Percentiles rank a stretch among this genome's conserved stretches.
Evolutionary conservation across 163 green algal genomes (phyloP).

Genomic region (Botryococcus braunii): DNA sequence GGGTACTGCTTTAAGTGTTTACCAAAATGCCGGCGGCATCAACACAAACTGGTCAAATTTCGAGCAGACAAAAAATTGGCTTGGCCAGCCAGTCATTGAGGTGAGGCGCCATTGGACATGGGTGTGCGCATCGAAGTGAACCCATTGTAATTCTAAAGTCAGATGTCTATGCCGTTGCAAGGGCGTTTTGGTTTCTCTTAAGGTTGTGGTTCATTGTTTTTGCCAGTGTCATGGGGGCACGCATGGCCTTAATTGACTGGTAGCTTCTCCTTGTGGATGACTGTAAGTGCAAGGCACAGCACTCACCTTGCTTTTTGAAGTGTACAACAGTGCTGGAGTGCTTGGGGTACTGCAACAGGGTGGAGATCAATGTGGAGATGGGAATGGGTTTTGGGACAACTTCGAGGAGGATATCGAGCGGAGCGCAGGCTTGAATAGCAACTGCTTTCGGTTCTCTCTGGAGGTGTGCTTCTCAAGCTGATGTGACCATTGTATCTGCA

Average conservation of each 20-base stretch:
- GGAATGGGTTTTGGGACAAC: conserved; percentile 45
- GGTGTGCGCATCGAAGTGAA: too few species aligned
- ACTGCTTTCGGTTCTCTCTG: conserved; percentile 64
- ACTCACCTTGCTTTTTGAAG: too few species aligned
- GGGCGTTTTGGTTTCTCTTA: too few species aligned
- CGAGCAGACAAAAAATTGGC: conserved; percentile 12
- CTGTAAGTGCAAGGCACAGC: too few species aligned
- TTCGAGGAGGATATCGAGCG: conserved; percentile 62
- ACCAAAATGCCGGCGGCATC: conserved; percentile 24
- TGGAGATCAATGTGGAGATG: conserved; percentile 19
- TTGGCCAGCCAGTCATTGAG: conserved; percentile 15
- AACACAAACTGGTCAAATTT: conserved; percentile 24
- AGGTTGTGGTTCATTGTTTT: too few species aligned
- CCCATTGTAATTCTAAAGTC: too few species aligned
- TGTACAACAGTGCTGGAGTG: too few species aligned
- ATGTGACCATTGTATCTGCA: conserved; percentile 21
- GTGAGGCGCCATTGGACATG: background rate
- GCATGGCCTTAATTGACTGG: too few species aligned
- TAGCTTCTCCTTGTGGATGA: too few species aligned
- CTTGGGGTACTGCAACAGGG: too few species aligned
- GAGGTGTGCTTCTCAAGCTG: background rate
- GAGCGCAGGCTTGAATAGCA: conserved; percentile 46
- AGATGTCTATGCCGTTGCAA: too few species aligned
- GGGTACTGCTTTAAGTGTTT: conserved; percentile 22
- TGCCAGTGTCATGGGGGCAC: too few species aligned